Conservation (phyloP, 257 asterid species). For the Linaria vulgaris region DNA sequence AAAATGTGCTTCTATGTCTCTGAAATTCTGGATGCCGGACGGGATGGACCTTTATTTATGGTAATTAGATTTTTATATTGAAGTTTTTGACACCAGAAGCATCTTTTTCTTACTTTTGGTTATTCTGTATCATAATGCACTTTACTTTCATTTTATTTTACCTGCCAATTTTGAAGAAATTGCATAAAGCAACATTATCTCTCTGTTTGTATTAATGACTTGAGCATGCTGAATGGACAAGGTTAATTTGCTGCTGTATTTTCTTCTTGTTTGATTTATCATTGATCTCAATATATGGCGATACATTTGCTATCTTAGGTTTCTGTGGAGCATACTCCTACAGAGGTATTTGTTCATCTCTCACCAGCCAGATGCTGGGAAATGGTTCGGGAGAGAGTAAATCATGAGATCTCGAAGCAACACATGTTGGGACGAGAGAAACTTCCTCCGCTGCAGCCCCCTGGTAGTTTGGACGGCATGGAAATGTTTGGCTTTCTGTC, state of each 20-base stretch:
- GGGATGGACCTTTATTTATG: slow-evolving; percentile 79
- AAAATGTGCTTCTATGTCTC: slow-evolving; percentile 75
- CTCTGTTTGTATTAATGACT: neutral
- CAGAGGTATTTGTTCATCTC: slow-evolving; percentile 72
- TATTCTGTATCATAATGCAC: neutral
- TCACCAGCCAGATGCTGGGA: slow-evolving; percentile 95
- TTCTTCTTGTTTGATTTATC: neutral
- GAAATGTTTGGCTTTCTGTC: slow-evolving; percentile 97
- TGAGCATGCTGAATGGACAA: slow-evolving; percentile 18
- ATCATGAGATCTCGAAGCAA: slow-evolving; percentile 75
- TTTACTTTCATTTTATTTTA: neutral
- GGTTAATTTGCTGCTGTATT: neutral
- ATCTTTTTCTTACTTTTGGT: too few relatives aligned
- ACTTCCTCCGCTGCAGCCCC: slow-evolving; percentile 97
- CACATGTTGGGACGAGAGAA: slow-evolving; percentile 70
- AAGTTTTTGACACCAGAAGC: neutral
- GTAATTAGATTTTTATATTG: slow-evolving; percentile 35
- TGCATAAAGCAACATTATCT: neutral
- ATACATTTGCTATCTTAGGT: slow-evolving; percentile 49
- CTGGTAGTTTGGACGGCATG: slow-evolving; percentile 93
- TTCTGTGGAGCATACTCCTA: slow-evolving; percentile 64
- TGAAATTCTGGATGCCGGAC: slow-evolving; percentile 80
- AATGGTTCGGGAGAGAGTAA: slow-evolving; percentile 87
- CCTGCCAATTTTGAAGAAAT: too few relatives aligned
- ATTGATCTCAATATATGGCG: slow-evolving; percentile 5